A percentile compares a stretch with the other conserved stretches of the same genome.
These are phyloP conservation scores for Endocladia muricata DNA, from an alignment of 31 red algal species.

Conservation along the genomic window DNA sequence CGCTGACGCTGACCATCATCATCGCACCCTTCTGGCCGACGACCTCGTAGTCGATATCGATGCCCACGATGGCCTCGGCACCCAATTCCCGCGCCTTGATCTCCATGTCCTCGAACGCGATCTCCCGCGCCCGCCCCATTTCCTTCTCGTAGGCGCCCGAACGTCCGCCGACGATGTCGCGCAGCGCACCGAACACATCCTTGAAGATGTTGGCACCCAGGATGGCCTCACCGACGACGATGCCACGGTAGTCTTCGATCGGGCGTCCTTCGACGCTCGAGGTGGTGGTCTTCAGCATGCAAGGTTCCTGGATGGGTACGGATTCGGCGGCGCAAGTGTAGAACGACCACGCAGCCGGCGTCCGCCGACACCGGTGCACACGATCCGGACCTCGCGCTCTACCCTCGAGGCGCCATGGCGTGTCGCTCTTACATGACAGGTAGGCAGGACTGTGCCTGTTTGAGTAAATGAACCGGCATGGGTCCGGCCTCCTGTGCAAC, in stretches of 20 bases:
- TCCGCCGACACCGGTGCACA: no score
- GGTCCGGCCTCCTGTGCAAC: no score
- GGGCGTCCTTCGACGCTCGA: background rate
- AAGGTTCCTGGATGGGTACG: no score
- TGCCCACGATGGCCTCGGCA: background rate
- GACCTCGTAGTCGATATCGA: background rate
- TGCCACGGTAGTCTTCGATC: background rate
- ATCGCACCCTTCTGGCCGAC: background rate
- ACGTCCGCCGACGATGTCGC: background rate
- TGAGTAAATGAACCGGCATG: no score
- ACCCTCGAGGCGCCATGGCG: no score
- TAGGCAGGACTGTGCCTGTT: no score
- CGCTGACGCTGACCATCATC: conserved; percentile 2
- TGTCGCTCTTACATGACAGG: no score
- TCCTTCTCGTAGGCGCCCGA: background rate
- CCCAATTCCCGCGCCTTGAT: background rate
- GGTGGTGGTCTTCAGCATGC: background rate
- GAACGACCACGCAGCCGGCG: no score
- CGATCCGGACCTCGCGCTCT: no score
- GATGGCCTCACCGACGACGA: background rate
- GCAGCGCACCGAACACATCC: background rate
- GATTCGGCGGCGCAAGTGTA: no score
- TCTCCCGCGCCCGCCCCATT: background rate
- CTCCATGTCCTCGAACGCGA: background rate
- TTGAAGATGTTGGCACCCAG: conserved; percentile 7